phyloP scores from a whole-genome alignment of 2,329 filamentous ascomycete genomes.

The Podosphaera leucotricha region DNA sequence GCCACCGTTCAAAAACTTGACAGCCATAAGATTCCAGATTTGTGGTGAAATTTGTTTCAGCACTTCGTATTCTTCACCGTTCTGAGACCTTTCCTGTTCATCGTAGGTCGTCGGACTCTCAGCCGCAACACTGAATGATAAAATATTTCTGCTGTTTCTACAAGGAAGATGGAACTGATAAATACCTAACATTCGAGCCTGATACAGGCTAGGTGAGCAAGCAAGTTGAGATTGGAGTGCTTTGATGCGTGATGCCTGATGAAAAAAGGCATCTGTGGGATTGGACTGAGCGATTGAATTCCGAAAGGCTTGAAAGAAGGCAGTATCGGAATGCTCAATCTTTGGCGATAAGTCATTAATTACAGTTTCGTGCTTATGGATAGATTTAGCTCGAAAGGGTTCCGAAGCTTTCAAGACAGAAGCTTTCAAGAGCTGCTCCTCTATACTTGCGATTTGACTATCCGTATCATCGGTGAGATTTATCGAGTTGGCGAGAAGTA shows the following conservation, averaged over 20 bases:
- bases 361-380: constrained; percentile 2
- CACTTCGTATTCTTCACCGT: constrained; percentile 56
- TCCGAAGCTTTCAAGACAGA: background rate
- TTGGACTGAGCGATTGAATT: constrained; percentile 43
- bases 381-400: background rate
- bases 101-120: constrained; percentile 41
- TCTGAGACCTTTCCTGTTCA: constrained; percentile 36
- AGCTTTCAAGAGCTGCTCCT: background rate
- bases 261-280: constrained; percentile 55
- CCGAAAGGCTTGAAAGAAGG: constrained; percentile 76
- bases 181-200: constrained; percentile 63
- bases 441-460: background rate
- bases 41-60: constrained; percentile 43
- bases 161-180: constrained; percentile 52
- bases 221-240: constrained; percentile 66
- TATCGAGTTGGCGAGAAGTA: constrained; percentile 46
- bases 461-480: constrained; percentile 24
- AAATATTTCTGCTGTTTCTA: constrained; percentile 45
- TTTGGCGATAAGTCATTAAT: constrained; percentile 25
- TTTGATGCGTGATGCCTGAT: constrained; percentile 67
- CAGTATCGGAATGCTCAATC: constrained; percentile 38
- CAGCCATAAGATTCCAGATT: constrained; percentile 36
- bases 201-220: constrained; percentile 47
- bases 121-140: constrained; percentile 48
- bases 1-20: constrained; percentile 39